These are phyloP conservation scores for Coemansia sp. DNA, from an alignment of 192 early-diverging fungal genomes.

Conservation along the genomic window DNA sequence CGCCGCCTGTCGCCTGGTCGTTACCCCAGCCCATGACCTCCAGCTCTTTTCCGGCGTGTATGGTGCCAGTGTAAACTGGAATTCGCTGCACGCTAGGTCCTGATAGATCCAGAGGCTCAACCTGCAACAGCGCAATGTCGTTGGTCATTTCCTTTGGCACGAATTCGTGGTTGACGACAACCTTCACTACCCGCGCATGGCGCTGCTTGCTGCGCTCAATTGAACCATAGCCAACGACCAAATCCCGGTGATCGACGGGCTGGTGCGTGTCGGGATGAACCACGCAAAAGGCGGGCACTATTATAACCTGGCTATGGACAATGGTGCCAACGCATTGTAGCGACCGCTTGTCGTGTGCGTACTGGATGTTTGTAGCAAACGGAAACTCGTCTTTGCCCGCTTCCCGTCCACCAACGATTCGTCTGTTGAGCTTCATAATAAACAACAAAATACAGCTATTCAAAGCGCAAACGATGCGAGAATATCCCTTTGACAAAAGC, in stretches of 20 bases:
- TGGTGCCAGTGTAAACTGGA: neutral
- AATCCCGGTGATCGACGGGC: neutral
- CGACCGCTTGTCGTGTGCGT: neutral
- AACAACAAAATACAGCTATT: no score
- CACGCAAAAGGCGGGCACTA: neutral
- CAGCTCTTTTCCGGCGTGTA: neutral
- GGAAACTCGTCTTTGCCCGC: neutral
- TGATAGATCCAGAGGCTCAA: neutral
- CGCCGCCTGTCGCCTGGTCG: neutral
- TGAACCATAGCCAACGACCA: neutral
- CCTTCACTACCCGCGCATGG: neutral
- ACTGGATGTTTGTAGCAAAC: neutral
- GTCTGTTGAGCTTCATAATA: neutral
- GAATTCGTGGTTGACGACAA: neutral
- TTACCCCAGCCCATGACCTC: neutral
- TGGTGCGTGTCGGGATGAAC: neutral
- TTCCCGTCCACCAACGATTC: neutral
- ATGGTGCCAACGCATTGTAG: neutral
- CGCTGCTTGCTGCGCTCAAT: neutral
- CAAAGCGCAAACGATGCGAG: no score
- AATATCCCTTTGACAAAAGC: no score
- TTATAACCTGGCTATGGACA: neutral
- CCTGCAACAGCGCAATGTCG: conserved; percentile 1
- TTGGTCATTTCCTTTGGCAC: neutral
- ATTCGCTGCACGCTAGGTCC: neutral